These are phyloP conservation scores for Mycosphaerella sp. DNA, from an alignment of 2,329 filamentous ascomycete species.

Conservation along the genomic window DNA sequence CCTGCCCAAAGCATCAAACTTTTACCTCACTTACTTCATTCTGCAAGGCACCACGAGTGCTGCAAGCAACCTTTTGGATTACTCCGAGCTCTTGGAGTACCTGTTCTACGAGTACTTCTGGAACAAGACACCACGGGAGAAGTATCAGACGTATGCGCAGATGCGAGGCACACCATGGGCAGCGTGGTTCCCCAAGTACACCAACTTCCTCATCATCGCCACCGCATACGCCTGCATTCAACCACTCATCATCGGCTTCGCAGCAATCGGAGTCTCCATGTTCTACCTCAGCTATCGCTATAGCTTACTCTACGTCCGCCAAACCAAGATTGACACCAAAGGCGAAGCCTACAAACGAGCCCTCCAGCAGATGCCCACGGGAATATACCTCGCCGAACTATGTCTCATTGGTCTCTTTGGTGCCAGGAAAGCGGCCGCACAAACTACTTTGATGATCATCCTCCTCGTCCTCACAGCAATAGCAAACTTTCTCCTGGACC, in stretches of 20 bases:
- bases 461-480: constrained; percentile 36
- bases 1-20: constrained; percentile 37
- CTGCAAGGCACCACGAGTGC: constrained; percentile 33
- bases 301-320: constrained; percentile 44
- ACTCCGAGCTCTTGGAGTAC: constrained; percentile 31
- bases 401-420: constrained; percentile 44
- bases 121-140: constrained; percentile 43
- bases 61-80: constrained; percentile 30
- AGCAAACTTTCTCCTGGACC: constrained; percentile 28
- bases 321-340: constrained; percentile 44
- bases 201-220: constrained; percentile 40
- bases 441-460: constrained; percentile 40
- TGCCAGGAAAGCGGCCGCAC: constrained; percentile 35
- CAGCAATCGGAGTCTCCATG: constrained; percentile 39
- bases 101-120: constrained; percentile 31
- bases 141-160: constrained; percentile 40
- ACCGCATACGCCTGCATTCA: constrained; percentile 46
- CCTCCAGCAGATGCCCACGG: constrained; percentile 42
- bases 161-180: constrained; percentile 42
- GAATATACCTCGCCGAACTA: constrained; percentile 44
- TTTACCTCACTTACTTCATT: constrained; percentile 39
- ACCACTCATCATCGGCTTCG: constrained; percentile 44
- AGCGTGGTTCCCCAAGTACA: constrained; percentile 43
- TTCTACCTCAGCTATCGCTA: constrained; percentile 46
- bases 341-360: constrained; percentile 43